A percentile compares a stretch with the other conserved stretches of the same genome.
Conservation (phyloP, 1,284 basidiomycete genomes). For the Ustilago crameri region DNA sequence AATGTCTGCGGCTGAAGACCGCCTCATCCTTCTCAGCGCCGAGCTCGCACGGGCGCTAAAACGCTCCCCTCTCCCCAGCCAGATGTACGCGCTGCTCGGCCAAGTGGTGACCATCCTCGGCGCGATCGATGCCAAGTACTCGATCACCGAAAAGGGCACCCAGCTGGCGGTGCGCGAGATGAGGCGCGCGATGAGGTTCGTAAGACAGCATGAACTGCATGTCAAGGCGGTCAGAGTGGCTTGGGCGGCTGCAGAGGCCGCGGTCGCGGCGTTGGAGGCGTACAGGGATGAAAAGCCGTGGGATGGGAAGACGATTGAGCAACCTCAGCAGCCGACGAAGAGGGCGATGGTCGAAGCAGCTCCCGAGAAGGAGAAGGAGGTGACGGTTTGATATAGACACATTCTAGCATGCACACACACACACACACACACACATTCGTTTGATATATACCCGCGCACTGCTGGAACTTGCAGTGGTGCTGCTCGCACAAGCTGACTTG, state of each 20-base stretch:
- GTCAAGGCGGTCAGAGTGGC: constrained; percentile 46
- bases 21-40: constrained; percentile 44
- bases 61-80: constrained; percentile 48
- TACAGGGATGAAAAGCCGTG: constrained; percentile 49
- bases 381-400: too few relatives aligned
- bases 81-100: constrained; percentile 34
- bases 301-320: constrained; percentile 11
- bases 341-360: too few relatives aligned
- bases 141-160: constrained; percentile 34
- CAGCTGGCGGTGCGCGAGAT: constrained; percentile 48
- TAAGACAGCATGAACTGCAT: constrained; percentile 46
- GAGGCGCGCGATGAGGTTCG: constrained; percentile 40
- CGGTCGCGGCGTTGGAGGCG: constrained; percentile 51
- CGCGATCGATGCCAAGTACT: constrained; percentile 32
- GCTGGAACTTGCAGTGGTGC: too few relatives aligned
- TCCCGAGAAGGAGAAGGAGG: neutral
- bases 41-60: constrained; percentile 47
- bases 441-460: too few relatives aligned
- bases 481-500: too few relatives aligned
- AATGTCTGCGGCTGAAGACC: constrained; percentile 35
- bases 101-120: constrained; percentile 40
- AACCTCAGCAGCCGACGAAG: neutral
- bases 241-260: constrained; percentile 50
- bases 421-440: too few relatives aligned
- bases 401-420: too few relatives aligned